Percentiles rank a stretch among this genome's conserved stretches.
phyloP scores from a whole-genome alignment of 2,329 filamentous ascomycete genomes.

The Stachybotrys chlorohalonatus region DNA sequence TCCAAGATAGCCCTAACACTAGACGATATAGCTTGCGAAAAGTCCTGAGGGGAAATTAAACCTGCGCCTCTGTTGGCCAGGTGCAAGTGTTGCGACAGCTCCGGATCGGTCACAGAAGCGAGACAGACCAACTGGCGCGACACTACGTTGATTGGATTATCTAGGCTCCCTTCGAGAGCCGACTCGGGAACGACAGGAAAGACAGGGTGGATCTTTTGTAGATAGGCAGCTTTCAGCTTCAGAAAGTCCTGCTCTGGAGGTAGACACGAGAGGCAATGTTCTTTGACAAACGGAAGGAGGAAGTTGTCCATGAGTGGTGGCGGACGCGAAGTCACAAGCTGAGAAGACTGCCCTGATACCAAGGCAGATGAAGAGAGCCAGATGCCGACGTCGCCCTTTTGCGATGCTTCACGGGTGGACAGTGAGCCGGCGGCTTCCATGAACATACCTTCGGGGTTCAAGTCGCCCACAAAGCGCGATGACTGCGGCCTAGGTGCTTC shows the following conservation, averaged over 20 bases:
- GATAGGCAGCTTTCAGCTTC: slow-evolving; percentile 34
- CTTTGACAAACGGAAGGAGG: slow-evolving; percentile 31
- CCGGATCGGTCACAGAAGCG: slow-evolving; percentile 41
- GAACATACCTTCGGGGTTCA: slow-evolving; percentile 53
- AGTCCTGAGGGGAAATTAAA: slow-evolving; percentile 35
- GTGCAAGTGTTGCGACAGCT: slow-evolving; percentile 33
- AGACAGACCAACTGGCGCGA: slow-evolving; percentile 46
- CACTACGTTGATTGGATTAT: slow-evolving; percentile 30
- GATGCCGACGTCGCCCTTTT: slow-evolving; percentile 45
- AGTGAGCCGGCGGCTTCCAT: slow-evolving; percentile 39
- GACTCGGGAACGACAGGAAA: slow-evolving; percentile 39
- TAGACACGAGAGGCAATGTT: slow-evolving; percentile 36
- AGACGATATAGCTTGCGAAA: slow-evolving; percentile 37
- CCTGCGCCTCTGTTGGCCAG: slow-evolving; percentile 27
- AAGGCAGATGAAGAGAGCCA: slow-evolving; percentile 32
- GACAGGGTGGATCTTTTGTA: slow-evolving; percentile 45
- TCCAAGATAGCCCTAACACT: slow-evolving; percentile 41
- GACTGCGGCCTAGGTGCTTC: slow-evolving; percentile 14
- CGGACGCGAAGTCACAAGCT: slow-evolving; percentile 27
- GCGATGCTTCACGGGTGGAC: slow-evolving; percentile 24
- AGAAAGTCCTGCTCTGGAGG: slow-evolving; percentile 38
- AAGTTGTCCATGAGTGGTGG: slow-evolving; percentile 30
- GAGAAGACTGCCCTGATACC: slow-evolving; percentile 17
- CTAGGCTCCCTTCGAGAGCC: slow-evolving; percentile 17
- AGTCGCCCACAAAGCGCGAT: slow-evolving; percentile 46